Conservation (phyloP, 495 filamentous ascomycete species). For the Aspergillus olivimuriae region DNA sequence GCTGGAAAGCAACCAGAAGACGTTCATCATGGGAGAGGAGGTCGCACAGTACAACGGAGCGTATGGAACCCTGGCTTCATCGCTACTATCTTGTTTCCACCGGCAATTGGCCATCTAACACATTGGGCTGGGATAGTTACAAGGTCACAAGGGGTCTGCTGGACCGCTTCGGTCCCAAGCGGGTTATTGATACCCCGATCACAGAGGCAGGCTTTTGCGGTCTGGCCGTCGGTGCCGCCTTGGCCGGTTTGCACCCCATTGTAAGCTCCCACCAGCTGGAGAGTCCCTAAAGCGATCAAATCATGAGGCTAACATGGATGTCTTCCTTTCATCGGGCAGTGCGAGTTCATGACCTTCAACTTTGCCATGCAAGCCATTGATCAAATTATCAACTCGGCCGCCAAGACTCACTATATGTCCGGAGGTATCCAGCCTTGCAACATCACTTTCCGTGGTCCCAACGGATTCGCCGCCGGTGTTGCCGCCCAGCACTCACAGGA, state of each 20-base stretch:
- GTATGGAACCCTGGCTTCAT: constrained; percentile 35
- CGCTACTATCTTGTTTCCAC: constrained; percentile 12
- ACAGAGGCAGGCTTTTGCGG: constrained; percentile 93
- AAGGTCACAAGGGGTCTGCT: constrained; percentile 97
- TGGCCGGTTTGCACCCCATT: constrained; percentile 89
- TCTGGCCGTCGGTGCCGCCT: constrained; percentile 87
- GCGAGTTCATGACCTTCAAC: constrained; percentile 99
- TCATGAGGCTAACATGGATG: constrained; percentile 5
- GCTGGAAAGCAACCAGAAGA: constrained; percentile 87
- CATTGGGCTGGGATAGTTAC: constrained; percentile 50
- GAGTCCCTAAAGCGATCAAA: background rate
- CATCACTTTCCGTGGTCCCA: constrained; percentile 97
- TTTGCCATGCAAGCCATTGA: constrained; percentile 99
- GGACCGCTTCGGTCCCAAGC: constrained; percentile 94
- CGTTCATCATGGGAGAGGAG: constrained; percentile 94
- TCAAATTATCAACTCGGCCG: constrained; percentile 98
- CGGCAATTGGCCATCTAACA: constrained; percentile 5
- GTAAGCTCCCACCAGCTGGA: too few relatives aligned
- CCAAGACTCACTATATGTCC: constrained; percentile 99
- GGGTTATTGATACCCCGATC: constrained; percentile 97
- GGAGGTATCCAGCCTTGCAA: constrained; percentile 99
- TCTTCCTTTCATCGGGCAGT: constrained; percentile 44
- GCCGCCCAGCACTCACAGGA: constrained; percentile 98
- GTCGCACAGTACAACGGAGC: constrained; percentile 99
- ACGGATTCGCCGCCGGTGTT: constrained; percentile 94